Base-by-base conservation (phyloP, 331 rosid species). In the Prunus yedoensis region DNA sequence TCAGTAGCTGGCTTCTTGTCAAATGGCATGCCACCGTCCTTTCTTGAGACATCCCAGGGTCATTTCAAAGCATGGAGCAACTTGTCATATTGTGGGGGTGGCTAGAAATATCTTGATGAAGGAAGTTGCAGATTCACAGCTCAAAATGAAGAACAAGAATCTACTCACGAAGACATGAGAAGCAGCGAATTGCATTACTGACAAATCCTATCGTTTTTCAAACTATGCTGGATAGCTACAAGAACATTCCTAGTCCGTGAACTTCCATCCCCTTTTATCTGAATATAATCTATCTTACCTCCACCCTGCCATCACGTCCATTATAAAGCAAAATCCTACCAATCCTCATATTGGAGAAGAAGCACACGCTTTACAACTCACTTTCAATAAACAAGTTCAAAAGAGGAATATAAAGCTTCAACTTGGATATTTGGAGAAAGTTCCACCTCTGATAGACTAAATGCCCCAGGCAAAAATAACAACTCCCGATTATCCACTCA, bases 1-100 rank as follows among this genome's bases (percentile, higher is more conserved):
- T 77, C 77, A 64, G 86, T 85, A 73, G 85, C 83, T 64, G 73
- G 64, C 83, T 80, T 84, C 80, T 82, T 73, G 73, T 75, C 79
- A 51, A 53, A 72, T 61, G 2, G 78, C 82, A 47, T 23, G 77
- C 79, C 68, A 53, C 81, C 77, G 53, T 78, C 76, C 78, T 78
- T 81, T 78, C 89, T 75, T 76, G 77, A 66, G 87, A 67, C 59
- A 82, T 75, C 76, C 86, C 89, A 78, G 51, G 23, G 75, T 28
- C 75, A 87, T 73, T 67, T 78, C 50, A 66, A 68, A 67, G 14
- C 17, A 53, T 70, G 46, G 63, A 77, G 68, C 76, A 71, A 68
- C 87, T 80, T 77, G 75, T 52, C 32, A 57, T 66, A 54, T 54
- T 58, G 63, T 46, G 27, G 54, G 69, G 75, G 62, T 43, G 74